Evolutionary conservation across 495 filamentous ascomycete species (phyloP), one percentile per base, ranked within the genome.

Genomic region (Monascus purpureus): DNA sequence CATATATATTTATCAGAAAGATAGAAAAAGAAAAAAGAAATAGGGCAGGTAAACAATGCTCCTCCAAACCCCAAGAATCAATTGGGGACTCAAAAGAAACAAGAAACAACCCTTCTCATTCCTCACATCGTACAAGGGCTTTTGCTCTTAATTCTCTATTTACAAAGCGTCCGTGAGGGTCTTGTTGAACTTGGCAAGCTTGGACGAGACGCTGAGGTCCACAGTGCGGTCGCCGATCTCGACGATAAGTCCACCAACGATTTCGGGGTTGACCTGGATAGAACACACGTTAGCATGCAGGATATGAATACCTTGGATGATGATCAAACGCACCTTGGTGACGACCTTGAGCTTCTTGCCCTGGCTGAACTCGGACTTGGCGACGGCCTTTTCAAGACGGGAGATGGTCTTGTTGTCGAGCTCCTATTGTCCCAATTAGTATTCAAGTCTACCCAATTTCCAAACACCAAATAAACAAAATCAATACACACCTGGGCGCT

Each of bases 111-210:
- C n/a, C n/a, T n/a, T n/a, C n/a, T n/a, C n/a, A n/a, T n/a, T n/a
- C n/a, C n/a, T n/a, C n/a, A n/a, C n/a, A n/a, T n/a, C n/a, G n/a
- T n/a, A n/a, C n/a, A n/a, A n/a, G n/a, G n/a, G n/a, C n/a, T n/a
- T n/a, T n/a, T n/a, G n/a, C n/a, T n/a, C n/a, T 4, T 22, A 22
- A 22, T 50, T 53, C 45, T 52, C 46, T 47, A 62, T 85, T 86
- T 86, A 97, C 77, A 96, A 64, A 55, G 80, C 72, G 66, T 97
- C 92, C 40, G 72, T 84, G 48, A 97, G 78, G 53, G 93, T 78
- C 77, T 97, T 97, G 81, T 96, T 97, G 76, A 96, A 80, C 73
- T 85, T 92, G 57, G 81, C 68, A 62, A 97, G 80, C 75, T 84
- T 90, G 52, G 82, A 67, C 9, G 90, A 90, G 45, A 97, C 84